Evolutionary conservation across 106 monocot genomes (phyloP).

Genomic region (Cymbidium sinense): DNA sequence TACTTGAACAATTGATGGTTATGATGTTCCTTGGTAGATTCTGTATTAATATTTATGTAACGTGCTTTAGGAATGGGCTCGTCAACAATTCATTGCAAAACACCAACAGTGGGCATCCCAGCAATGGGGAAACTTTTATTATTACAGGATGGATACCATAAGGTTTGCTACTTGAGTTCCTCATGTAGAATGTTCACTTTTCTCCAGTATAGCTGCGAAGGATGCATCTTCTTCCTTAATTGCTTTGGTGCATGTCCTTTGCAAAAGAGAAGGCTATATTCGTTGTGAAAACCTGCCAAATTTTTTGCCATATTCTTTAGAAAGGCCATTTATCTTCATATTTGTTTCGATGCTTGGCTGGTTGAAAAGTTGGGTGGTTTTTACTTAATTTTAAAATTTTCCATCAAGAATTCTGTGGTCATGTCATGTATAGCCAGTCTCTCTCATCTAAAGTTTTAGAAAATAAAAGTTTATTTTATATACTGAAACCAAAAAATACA

Average conservation of each 20-base stretch:
- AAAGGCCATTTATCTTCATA: too few relatives aligned
- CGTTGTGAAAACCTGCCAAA: too few relatives aligned
- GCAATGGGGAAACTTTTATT: conserved; percentile 97
- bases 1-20: background rate
- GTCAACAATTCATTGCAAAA: conserved; percentile 59
- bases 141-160: conserved; percentile 86
- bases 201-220: background rate
- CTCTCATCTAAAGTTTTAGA: background rate
- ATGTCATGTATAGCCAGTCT: too few relatives aligned
- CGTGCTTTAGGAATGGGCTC: conserved; percentile 75
- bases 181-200: background rate
- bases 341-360: too few relatives aligned
- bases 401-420: too few relatives aligned
- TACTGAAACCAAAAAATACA: background rate
- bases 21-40: background rate
- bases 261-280: background rate
- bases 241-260: background rate
- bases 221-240: background rate
- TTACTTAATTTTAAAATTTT: too few relatives aligned
- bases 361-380: too few relatives aligned
- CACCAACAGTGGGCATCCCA: conserved; percentile 97
- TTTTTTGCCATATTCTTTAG: too few relatives aligned
- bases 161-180: conserved; percentile 33
- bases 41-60: background rate
- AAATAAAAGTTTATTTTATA: background rate